Conservation (phyloP, 2,329 filamentous ascomycete genomes). For the Cladosporium sp. region DNA sequence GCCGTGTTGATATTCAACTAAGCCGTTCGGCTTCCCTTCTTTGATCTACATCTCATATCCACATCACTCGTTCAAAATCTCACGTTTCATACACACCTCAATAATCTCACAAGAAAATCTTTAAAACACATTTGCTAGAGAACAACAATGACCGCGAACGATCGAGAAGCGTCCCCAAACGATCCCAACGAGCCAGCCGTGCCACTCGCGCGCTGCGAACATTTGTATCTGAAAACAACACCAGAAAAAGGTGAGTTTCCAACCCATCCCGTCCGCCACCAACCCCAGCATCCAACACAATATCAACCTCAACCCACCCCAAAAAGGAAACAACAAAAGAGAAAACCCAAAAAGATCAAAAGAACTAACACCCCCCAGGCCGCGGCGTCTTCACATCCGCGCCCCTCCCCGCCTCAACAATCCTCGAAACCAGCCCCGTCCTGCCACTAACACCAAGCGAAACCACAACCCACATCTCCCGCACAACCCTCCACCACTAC, state of each 20-base stretch:
- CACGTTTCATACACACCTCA: not conserved
- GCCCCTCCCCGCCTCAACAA: slow-evolving; percentile 44
- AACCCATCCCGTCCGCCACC: too few species aligned
- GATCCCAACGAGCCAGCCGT: not conserved
- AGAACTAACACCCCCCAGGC: slow-evolving; percentile 34
- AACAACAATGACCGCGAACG: not conserved
- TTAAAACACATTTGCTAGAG: not conserved
- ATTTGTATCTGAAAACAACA: slow-evolving; percentile 6
- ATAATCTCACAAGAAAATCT: not conserved
- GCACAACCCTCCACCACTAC: slow-evolving; percentile 53
- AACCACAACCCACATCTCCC: slow-evolving; percentile 46
- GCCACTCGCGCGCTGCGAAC: not conserved
- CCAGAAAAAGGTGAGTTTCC: slow-evolving; percentile 3
- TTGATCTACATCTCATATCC: not conserved
- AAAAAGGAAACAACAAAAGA: not conserved
- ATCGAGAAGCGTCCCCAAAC: not conserved
- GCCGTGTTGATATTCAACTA: too few species aligned
- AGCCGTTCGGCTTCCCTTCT: not conserved
- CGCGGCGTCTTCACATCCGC: slow-evolving; percentile 49
- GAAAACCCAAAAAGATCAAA: not conserved
- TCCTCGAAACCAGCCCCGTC: slow-evolving; percentile 52
- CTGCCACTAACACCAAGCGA: slow-evolving; percentile 46
- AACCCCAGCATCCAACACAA: not conserved
- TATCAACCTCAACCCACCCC: not conserved
- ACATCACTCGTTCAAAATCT: not conserved